Evolutionary conservation across 805 yeast species (phyloP).

Genomic region (Phaffomyces thermotolerans): DNA sequence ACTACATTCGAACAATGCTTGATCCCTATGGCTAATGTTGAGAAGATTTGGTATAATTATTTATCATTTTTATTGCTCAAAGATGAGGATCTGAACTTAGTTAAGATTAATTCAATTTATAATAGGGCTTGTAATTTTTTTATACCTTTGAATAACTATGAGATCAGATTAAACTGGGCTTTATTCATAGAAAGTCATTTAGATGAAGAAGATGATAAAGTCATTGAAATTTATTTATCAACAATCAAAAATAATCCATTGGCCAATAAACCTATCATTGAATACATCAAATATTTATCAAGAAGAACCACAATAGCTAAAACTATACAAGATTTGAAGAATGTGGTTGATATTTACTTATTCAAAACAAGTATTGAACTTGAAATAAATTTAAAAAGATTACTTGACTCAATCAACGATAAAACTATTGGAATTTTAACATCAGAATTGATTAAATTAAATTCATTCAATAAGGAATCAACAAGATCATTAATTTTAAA

Average conservation of each 20-base stretch:
- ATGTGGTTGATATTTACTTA: conserved; percentile 16
- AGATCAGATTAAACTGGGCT: conserved; percentile 18
- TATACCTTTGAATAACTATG: conserved; percentile 22
- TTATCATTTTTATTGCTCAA: conserved; percentile 13
- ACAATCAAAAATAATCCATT: conserved; percentile 8
- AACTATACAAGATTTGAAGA: conserved; percentile 8
- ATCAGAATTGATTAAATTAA: conserved; percentile 27
- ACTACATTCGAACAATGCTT: conserved; percentile 67
- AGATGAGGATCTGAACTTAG: conserved; percentile 19
- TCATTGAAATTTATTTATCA: conserved; percentile 18
- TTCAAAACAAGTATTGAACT: background rate
- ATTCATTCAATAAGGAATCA: conserved; percentile 25
- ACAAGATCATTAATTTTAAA: conserved; percentile 23
- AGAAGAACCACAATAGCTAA: conserved; percentile 8
- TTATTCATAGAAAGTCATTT: conserved; percentile 13
- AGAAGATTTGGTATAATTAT: conserved; percentile 65
- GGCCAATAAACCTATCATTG: conserved; percentile 15
- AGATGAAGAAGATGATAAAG: conserved; percentile 5
- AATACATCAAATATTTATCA: conserved; percentile 18
- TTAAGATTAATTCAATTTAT: conserved; percentile 35
- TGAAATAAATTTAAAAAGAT: conserved; percentile 1
- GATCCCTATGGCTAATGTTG: conserved; percentile 55
- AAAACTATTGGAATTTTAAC: conserved; percentile 30
- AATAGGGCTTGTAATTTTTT: conserved; percentile 41
- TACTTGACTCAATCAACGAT: conserved; percentile 1